A percentile compares a stretch with the other conserved stretches of the same genome.
phyloP scores from a whole-genome alignment of 805 yeast species.

The Debaryomyces prosopidis region DNA sequence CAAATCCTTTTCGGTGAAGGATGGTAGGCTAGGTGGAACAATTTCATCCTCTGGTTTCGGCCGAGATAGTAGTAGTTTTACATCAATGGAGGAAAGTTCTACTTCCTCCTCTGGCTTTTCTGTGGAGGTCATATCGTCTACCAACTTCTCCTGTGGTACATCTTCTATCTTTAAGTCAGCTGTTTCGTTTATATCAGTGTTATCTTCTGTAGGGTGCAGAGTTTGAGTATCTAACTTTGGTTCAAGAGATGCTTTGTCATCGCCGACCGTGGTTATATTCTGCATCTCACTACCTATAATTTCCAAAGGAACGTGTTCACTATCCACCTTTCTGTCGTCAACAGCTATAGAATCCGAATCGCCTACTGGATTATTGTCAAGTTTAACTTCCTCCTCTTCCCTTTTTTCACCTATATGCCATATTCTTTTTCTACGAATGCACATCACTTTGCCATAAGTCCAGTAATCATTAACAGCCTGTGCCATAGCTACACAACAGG shows the following conservation, averaged over 20 bases:
- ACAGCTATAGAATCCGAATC: neutral
- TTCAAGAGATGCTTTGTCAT: conserved; percentile 1
- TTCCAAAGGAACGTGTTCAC: neutral
- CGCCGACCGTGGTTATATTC: conserved; percentile 5
- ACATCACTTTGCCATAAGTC: conserved; percentile 65
- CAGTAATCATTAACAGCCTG: conserved; percentile 77
- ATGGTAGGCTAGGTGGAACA: conserved; percentile 26
- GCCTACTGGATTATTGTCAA: neutral
- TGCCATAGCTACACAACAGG: conserved; percentile 69
- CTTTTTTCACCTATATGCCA: conserved; percentile 13
- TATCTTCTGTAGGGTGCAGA: conserved; percentile 7
- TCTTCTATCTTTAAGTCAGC: neutral
- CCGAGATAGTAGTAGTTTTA: conserved; percentile 15
- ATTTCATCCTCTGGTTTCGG: conserved; percentile 33
- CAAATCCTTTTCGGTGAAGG: conserved; percentile 24
- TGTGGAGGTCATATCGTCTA: neutral
- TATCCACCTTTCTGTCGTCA: neutral
- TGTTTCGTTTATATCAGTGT: conserved; percentile 5
- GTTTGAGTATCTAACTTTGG: neutral
- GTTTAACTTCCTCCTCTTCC: conserved; percentile 1
- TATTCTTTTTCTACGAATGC: conserved; percentile 56
- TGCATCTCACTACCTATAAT: neutral
- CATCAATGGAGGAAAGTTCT: conserved; percentile 29
- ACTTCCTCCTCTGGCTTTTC: neutral
- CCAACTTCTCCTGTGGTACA: conserved; percentile 3